These are phyloP conservation scores for Perkinsus olseni DNA, from an alignment of 169 alveolate genomes.

Conservation along the genomic window DNA sequence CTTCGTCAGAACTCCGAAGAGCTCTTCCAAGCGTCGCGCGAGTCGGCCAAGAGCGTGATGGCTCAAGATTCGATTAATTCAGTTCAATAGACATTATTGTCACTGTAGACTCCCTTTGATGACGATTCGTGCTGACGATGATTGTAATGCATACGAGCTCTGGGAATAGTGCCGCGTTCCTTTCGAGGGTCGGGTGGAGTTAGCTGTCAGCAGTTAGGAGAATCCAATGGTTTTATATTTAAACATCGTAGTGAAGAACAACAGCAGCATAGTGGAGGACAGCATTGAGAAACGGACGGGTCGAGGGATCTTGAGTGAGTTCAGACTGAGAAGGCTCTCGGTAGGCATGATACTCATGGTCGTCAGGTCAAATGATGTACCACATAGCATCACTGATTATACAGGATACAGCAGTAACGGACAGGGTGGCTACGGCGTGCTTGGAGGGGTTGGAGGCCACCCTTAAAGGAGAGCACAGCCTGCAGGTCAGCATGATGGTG, in stretches of 20 bases:
- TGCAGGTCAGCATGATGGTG: background rate
- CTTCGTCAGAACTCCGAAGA: background rate
- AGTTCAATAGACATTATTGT: background rate
- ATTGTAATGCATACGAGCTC: background rate
- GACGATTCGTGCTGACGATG: background rate
- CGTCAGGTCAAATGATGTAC: background rate
- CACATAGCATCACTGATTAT: background rate
- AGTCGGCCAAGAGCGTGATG: background rate
- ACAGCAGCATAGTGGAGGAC: background rate
- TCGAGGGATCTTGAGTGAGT: background rate
- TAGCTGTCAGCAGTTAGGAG: background rate
- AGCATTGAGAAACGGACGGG: background rate
- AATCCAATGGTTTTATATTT: background rate
- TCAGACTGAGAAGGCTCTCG: no score
- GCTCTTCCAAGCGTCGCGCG: background rate
- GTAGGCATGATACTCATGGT: background rate
- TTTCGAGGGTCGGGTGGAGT: background rate
- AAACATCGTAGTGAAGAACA: background rate
- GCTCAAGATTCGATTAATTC: background rate
- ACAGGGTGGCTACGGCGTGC: background rate
- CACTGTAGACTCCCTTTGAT: background rate
- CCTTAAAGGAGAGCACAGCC: background rate
- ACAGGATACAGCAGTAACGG: background rate
- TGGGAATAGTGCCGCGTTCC: background rate
- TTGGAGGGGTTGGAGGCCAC: background rate